Base-by-base conservation (phyloP, 1,284 basidiomycete genomes). In the Ceratorhiza oryzae-sativae region DNA sequence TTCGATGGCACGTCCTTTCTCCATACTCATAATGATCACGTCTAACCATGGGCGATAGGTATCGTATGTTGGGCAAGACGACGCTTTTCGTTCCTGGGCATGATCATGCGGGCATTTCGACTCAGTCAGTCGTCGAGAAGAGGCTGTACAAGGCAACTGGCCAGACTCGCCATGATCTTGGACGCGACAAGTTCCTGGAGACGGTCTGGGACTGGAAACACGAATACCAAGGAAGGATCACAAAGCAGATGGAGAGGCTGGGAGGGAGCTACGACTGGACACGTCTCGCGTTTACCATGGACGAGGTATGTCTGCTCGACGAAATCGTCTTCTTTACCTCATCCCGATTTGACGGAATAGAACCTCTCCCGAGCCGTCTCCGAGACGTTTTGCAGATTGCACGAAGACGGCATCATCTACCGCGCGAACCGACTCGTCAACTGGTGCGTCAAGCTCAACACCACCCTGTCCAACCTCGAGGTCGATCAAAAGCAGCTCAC, bases 101-200 rank as follows among this genome's bases (percentile, higher is more conserved):
- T 78, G 97, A 99, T 81, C 97, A 99, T 79, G 97, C 97, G 3
- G 96, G 97, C 77, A 99, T 99, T 75, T 97, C 97, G 0, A 99
- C 97, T 0, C 97, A 99, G 81, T 95, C 94, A 60, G 97, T 99
- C 32, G 97, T 99, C 2, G 97, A 99, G 81, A 95, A 95, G 81
- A 87, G 96, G 41, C 78, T 99, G 71, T 91, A 89, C 81, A 98
- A 97, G 83, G 82, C 86, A 0, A 87, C 91, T 65, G 93, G 94
- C 15, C 85, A 92, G 82, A 93, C 93, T 1, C 85, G 97, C 71
- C 95, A 98, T 80, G 94, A 99, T 81, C 88, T 98, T 48, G 97
- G 97, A 1, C 88, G 97, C 67, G 95, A 97, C 77, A 90, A 87
- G 77, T 98, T 99, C 83, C 79, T 99, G 73, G 89, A 93, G 75